Evolutionary conservation across 1,284 basidiomycete species (phyloP).

Genomic region (Somion occarium): DNA sequence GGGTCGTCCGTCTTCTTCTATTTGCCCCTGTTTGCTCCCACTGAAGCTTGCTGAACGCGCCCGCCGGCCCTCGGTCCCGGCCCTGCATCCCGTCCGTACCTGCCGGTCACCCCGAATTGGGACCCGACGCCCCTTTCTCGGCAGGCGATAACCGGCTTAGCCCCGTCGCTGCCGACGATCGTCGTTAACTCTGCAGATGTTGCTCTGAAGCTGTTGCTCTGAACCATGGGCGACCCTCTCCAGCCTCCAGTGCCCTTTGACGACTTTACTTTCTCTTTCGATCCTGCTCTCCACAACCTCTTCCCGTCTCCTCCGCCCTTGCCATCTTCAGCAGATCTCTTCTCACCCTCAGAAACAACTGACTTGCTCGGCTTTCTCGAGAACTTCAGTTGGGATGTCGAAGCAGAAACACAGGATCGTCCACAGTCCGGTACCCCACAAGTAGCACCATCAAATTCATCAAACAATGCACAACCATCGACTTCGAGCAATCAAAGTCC

Average conservation of each 20-base stretch:
- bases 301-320: conserved; percentile 56
- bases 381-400: conserved; percentile 65
- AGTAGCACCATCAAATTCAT: not conserved
- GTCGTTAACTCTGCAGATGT: no score
- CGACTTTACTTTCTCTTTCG: conserved; percentile 63
- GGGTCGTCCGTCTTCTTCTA: not conserved
- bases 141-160: not conserved
- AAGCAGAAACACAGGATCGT: conserved; percentile 26
- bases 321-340: conserved; percentile 68
- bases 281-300: conserved; percentile 46
- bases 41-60: not conserved
- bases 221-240: conserved; percentile 16
- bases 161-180: not conserved
- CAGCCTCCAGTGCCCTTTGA: conserved; percentile 42
- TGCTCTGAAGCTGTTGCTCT: no score
- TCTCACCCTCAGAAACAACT: conserved; percentile 65
- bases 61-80: not conserved
- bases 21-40: conserved; percentile 1
- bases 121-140: not conserved
- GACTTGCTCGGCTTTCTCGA: conserved; percentile 75
- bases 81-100: not conserved
- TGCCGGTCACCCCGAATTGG: not conserved
- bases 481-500: not conserved
- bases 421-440: conserved; percentile 2
- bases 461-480: not conserved